Conservation (phyloP, 129 eudicot species). For the Chrysanthemum makinoi region DNA sequence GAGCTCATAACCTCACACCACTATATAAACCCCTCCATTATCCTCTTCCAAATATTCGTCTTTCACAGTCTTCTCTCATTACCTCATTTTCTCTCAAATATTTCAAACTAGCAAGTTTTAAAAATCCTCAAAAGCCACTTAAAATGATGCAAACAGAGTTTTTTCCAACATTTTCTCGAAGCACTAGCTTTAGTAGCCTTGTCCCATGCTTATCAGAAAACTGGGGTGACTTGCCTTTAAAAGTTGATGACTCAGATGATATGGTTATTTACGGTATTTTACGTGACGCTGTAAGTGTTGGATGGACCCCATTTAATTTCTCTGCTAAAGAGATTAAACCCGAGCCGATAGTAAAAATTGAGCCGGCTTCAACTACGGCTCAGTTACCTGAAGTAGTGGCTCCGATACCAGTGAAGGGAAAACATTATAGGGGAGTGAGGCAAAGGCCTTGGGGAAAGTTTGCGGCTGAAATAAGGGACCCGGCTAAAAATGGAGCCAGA, state of each 20-base stretch:
- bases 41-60: constrained; percentile 3
- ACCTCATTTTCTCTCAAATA: background rate
- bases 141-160: constrained; percentile 24
- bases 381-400: constrained; percentile 10
- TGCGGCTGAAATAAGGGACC: constrained; percentile 80
- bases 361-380: constrained; percentile 6
- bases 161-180: constrained; percentile 43
- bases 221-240: constrained; percentile 74
- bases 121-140: background rate
- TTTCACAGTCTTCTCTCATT: constrained; percentile 3
- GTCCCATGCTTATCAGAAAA: constrained; percentile 54
- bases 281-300: constrained; percentile 59
- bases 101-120: background rate
- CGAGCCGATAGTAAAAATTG: constrained; percentile 35
- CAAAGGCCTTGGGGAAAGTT: constrained; percentile 84
- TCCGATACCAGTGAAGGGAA: constrained; percentile 31
- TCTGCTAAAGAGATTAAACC: constrained; percentile 39
- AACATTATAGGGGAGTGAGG: constrained; percentile 68
- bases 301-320: constrained; percentile 65
- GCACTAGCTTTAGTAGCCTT: constrained; percentile 52
- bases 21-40: constrained; percentile 25
- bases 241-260: constrained; percentile 69
- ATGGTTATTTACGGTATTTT: constrained; percentile 61
- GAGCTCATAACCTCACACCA: background rate
- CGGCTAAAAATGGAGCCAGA: constrained; percentile 79